Evolutionary conservation across 352 stramenopile genomes (phyloP).

Genomic region (Blastocystis sp.): DNA sequence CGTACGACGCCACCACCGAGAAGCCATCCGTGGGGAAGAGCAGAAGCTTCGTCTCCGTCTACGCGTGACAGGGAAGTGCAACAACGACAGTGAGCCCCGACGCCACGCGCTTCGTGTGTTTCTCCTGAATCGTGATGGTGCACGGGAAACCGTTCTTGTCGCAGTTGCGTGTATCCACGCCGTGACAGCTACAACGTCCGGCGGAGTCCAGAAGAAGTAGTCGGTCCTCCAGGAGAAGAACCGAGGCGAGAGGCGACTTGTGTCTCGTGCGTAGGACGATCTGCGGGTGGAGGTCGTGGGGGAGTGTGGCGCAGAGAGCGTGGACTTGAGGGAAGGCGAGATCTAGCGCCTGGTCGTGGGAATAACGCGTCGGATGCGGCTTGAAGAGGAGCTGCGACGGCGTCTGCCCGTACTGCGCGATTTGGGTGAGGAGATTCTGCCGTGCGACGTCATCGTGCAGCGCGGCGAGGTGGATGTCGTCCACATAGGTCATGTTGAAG

Average conservation of each 20-base stretch:
- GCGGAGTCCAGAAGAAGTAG: background rate
- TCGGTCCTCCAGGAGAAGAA: background rate
- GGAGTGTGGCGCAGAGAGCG: background rate
- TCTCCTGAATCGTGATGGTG: background rate
- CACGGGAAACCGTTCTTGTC: background rate
- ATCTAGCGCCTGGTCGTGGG: background rate
- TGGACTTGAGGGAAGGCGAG: background rate
- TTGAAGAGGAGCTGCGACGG: constrained; percentile 90
- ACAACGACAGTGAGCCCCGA: background rate
- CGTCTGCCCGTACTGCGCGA: constrained; percentile 96
- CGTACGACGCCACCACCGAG: background rate
- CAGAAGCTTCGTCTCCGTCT: background rate
- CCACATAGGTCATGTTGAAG: constrained; percentile 95
- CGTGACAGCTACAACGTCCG: background rate
- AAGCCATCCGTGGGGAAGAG: background rate
- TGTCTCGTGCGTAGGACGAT: background rate
- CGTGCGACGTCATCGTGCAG: constrained; percentile 80
- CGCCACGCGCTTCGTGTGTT: background rate
- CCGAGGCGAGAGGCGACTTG: background rate
- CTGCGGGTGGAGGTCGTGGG: background rate
- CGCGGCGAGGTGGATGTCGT: constrained; percentile 83
- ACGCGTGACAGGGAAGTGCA: background rate
- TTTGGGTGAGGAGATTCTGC: constrained; percentile 90
- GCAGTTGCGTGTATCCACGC: background rate
- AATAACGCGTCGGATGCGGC: constrained; percentile 81